Evolutionary conservation across 331 rosid genomes (phyloP).

Genomic region (Acacia pycnantha): DNA sequence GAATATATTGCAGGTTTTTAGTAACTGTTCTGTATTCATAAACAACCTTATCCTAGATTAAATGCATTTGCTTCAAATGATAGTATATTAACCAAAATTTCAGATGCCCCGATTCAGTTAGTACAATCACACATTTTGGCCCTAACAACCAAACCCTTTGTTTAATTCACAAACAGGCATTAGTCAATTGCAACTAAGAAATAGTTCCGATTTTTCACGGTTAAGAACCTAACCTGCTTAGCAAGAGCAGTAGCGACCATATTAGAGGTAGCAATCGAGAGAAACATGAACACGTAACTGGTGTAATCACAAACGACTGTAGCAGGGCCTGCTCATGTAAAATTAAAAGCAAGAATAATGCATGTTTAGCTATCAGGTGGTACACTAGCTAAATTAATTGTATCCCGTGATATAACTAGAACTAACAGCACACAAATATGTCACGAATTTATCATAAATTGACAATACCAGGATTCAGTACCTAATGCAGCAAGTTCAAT

Average conservation of each 20-base stretch:
- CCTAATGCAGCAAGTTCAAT: conserved; percentile 96
- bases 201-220: neutral
- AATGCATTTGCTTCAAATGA: neutral
- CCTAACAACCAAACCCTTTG: neutral
- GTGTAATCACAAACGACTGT: conserved; percentile 82
- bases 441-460: neutral
- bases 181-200: neutral
- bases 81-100: neutral
- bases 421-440: neutral
- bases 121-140: neutral
- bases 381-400: neutral
- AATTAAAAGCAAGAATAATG: neutral
- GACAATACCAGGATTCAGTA: conserved; percentile 9
- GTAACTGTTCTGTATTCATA: neutral
- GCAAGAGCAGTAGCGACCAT: conserved; percentile 96
- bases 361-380: neutral
- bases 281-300: conserved; percentile 86
- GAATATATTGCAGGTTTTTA: neutral
- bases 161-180: neutral
- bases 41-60: neutral
- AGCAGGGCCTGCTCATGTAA: conserved; percentile 64
- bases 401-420: neutral
- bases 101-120: neutral
- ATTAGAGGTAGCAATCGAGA: conserved; percentile 87
- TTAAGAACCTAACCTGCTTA: conserved; percentile 51